Base-by-base conservation (phyloP, 1,139 yeast genomes). In the Blastobotrys elegans region DNA sequence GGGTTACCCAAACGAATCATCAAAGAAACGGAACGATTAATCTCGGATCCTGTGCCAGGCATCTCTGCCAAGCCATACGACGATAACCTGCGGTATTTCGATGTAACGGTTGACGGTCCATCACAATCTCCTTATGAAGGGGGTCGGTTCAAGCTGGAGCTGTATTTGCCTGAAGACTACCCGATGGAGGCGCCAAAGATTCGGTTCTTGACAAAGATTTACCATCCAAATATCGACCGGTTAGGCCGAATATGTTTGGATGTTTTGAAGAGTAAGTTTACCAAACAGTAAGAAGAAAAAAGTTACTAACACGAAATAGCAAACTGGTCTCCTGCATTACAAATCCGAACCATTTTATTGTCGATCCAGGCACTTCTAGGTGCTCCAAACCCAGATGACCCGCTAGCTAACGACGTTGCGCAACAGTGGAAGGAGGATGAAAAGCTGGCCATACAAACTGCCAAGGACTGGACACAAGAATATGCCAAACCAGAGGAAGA, bases 301-400 rank as follows among this genome's bases (percentile, higher is more conserved):
- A n/a, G 16, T 14, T 7, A n/a, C n/a, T n/a, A n/a, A n/a, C n/a
- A n/a, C n/a, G n/a, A n/a, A n/a, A n/a, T n/a, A n/a, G n/a, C 77
- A 49, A 81, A 81, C 68, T 92, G 98, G 98, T 85, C 96, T n/a
- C 98, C 98, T 7, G 98, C 98, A 0, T 74, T 90, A 53, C 97
- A 92, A 65, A 92, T 92, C 56, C 77, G 97, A 65, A 94, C 98
- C n/a, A 85, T 92, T 35, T 72, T 92, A 56, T 73, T 94, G 51
- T 86, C 96, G 16, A 85, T 92, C 53, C 98, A 94, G 67, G 97
- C 98, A 0, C 72, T 92, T 50, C 72, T 92, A 48, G 96, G 96
- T 1, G 90, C 96, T 3, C 98, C 99, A 8, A 94, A 92, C 61
- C 98, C 99, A 2, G 96, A 92, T 65, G 99, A 92, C 68, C 99